Conservation (phyloP, 2,329 filamentous ascomycete genomes). For the Thermoascus crustaceus region DNA sequence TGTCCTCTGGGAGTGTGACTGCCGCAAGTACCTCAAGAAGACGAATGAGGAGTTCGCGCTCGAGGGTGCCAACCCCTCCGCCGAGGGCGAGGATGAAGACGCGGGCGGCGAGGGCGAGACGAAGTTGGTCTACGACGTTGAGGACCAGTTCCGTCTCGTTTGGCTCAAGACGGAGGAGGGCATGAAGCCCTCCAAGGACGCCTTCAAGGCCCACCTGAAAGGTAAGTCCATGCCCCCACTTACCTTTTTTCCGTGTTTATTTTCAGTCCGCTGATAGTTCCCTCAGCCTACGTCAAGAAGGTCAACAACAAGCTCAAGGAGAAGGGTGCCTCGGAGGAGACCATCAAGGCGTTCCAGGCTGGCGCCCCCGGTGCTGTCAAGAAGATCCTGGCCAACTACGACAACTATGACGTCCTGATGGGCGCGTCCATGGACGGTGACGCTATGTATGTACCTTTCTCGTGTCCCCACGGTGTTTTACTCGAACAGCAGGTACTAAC, state of each 20-base stretch:
- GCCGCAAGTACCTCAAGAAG: constrained; percentile 77
- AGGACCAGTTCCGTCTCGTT: constrained; percentile 84
- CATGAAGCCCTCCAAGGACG: constrained; percentile 63
- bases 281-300: constrained; percentile 78
- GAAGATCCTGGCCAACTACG: constrained; percentile 80
- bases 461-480: neutral
- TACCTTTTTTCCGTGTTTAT: constrained; percentile 7
- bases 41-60: constrained; percentile 54
- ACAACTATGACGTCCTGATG: constrained; percentile 91
- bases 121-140: constrained; percentile 76
- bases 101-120: constrained; percentile 62
- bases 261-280: constrained; percentile 5
- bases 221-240: constrained; percentile 42
- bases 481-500: constrained; percentile 1
- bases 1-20: constrained; percentile 83
- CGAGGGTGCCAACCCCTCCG: constrained; percentile 86
- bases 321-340: constrained; percentile 53
- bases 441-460: constrained; percentile 63
- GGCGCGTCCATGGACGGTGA: constrained; percentile 89
- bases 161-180: constrained; percentile 40
- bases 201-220: constrained; percentile 77
- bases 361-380: constrained; percentile 69
- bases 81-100: constrained; percentile 66
- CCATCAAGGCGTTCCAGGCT: constrained; percentile 70
- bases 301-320: constrained; percentile 64